Base-by-base conservation (phyloP, 2,329 filamentous ascomycete genomes). In the Cladophialophora carrionii region DNA sequence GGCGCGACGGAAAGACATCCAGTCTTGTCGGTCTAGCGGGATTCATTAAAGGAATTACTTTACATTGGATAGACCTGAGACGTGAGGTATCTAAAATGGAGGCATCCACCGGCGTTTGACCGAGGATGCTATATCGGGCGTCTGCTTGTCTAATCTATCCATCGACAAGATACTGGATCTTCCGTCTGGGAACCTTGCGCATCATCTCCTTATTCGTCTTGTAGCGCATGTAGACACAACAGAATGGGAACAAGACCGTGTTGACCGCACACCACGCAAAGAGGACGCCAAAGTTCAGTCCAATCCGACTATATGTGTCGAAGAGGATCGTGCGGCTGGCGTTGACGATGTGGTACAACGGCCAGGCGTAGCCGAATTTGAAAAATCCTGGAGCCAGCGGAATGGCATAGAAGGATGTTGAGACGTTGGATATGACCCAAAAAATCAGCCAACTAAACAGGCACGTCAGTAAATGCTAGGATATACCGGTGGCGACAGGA, bases 401-500 rank as follows among this genome's bases (percentile, higher is more conserved):
- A 51, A 89, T 77, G 3, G 83, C 76, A 72, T 88, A 86, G 70
- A 89, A 88, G 0, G 80, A 76, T 0, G 85, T 87, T 0, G 81
- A 78, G 0, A 88, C 85, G 70, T 90, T 90, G 6, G 84, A 83
- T 62, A 89, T 87, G 49, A 89, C 85, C 86, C 85, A 88, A 71
- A 88, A 88, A 62, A 89, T 87, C 1, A 90, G 75, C 81, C 87
- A 90, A 0, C 57, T 67, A 9, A n/a, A 49, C n/a, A 20, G 12
- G 41, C 22, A 14, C 14, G 34, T 64, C 31, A 54, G 62, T 49
- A n/a, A 20, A 46, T 3, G 17, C 9, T 22, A 10, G 20, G 8
- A 12, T 46, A 10, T 5, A 2, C 14, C 20, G 43, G 22, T 6
- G 14, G 4, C 12, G 8, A 37, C 2, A 12, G n/a, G 26, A 43